Base-by-base conservation (phyloP, 2,329 filamentous ascomycete species). In the Whalleya microplaca region DNA sequence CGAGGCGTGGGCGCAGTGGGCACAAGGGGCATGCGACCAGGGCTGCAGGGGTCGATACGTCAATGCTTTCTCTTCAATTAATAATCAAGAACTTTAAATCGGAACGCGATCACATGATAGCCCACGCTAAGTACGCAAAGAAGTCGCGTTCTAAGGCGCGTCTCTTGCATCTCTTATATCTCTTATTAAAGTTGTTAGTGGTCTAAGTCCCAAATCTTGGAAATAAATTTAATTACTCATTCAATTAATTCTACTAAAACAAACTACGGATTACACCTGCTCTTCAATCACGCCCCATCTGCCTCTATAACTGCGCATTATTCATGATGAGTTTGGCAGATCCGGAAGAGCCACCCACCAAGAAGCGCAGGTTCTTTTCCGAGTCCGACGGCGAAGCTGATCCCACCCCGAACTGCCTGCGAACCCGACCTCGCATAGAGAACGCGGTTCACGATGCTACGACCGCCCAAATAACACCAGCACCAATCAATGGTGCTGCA, bases 361-460 rank as follows among this genome's bases (percentile, higher is more conserved):
- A 75, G 60, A 74, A 69, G 59, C 67, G 70, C 40, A 65, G 72
- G 40, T 74, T 82, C 68, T 80, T 82, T 58, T 63, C 69, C 3
- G 75, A 79, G 49, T 61, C 59, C 7, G 64, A 71, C 16, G 69
- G 71, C 40, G 66, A 69, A 42, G 29, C 48, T 50, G 50, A 56
- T 48, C 44, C 70, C 67, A 50, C 51, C 18, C 59, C 63, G 21
- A 56, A 58, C 2, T 56, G 52, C 27, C 45, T 60, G 41, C 59
- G 47, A 40, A 52, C 50, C 12, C 63, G 61, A 6, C 57, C 66
- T 19, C 58, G 64, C 12, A n/a, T 52, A 54, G 61, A 65, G 32
- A 63, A 65, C 42, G 55, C 60, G 4, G 49, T 59, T 40, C 56
- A 66, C 45, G 48, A 65, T 60, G 60, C 55, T 9, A 55, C 65